Base-by-base conservation (phyloP, 2,329 filamentous ascomycete genomes). In the Cordyceps pruinosa region DNA sequence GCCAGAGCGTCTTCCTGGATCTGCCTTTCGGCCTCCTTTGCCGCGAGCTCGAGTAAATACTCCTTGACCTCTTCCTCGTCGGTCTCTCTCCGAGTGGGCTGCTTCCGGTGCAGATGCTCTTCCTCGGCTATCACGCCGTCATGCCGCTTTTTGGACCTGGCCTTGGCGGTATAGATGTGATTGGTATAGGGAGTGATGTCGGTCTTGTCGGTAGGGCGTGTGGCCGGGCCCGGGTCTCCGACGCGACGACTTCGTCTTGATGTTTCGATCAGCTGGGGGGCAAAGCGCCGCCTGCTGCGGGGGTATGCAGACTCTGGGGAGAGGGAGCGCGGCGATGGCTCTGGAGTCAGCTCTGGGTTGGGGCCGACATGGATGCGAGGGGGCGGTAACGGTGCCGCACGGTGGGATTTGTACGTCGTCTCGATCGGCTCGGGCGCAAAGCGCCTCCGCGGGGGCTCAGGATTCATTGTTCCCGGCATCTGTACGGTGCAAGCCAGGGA, bases 191-290 rank as follows among this genome's bases (percentile, higher is more conserved):
- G 83, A 0, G 82, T 83, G 56, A 85, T 86, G 66, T 90, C 87
- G 35, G 88, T 90, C 73, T 86, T 89, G 72, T 89, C 85, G 58
- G 81, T 80, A 12, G 81, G 83, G 55, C 77, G 78, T 23, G 85
- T 82, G 30, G 85, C 82, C 21, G 85, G 84, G 6, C 78, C 79
- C 1, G 78, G 70, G 64, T 90, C 86, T 21, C 84, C 84, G 17
- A 81, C 81, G 65, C 84, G 84, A 61, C 87, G 83, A 34, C 85
- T 84, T 54, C 90, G 80, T 64, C 85, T 83, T 4, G 87, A 87
- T 3, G 89, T 92, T 70, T 93, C 90, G 60, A 96, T 86, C 56
- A 96, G 76, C 65, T 93, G 87, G 13, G 90, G 90, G 30, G 86
- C 81, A 69, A 95, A 96, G 61, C 79, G 76, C 28, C 64, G 74